phyloP scores from a whole-genome alignment of 202 grass and related monocot genomes.

The Brachypodium distachyon region DNA sequence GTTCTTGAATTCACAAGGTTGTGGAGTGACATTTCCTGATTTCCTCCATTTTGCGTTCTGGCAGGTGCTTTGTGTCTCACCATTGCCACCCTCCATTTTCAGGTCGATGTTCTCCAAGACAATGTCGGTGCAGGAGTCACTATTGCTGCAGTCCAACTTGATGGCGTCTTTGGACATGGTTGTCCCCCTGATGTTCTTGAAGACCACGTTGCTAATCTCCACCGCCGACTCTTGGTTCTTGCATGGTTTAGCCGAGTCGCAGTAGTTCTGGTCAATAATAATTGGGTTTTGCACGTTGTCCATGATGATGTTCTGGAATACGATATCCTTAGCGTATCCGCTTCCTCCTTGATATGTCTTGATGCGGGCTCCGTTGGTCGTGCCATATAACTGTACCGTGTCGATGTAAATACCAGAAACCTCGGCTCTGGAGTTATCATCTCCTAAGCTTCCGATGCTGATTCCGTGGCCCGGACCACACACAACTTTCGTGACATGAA shows the following conservation, averaged over 20 bases:
- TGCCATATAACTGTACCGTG: slow-evolving; percentile 37
- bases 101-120: slow-evolving; percentile 54
- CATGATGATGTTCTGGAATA: slow-evolving; percentile 73
- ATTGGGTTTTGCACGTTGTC: slow-evolving; percentile 62
- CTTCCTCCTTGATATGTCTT: slow-evolving; percentile 82
- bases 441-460: slow-evolving; percentile 71
- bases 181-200: slow-evolving; percentile 65
- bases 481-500: slow-evolving; percentile 33
- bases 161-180: slow-evolving; percentile 49
- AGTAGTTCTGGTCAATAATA: slow-evolving; percentile 75
- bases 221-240: slow-evolving; percentile 35
- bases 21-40: slow-evolving; percentile 32
- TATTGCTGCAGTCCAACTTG: slow-evolving; percentile 45
- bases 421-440: slow-evolving; percentile 26
- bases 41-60: slow-evolving; percentile 43
- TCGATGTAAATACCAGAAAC: slow-evolving; percentile 51
- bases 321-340: slow-evolving; percentile 58
- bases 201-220: slow-evolving; percentile 38
- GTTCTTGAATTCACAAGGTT: slow-evolving; percentile 23
- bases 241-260: slow-evolving; percentile 41
- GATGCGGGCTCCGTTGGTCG: slow-evolving; percentile 69
- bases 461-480: slow-evolving; percentile 80
- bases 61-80: slow-evolving; percentile 20
- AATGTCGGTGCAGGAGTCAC: slow-evolving; percentile 26
- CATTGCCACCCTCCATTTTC: background rate